These are phyloP conservation scores for Epichloe sp. DNA, from an alignment of 2,329 filamentous ascomycete genomes.

Conservation along the genomic window DNA sequence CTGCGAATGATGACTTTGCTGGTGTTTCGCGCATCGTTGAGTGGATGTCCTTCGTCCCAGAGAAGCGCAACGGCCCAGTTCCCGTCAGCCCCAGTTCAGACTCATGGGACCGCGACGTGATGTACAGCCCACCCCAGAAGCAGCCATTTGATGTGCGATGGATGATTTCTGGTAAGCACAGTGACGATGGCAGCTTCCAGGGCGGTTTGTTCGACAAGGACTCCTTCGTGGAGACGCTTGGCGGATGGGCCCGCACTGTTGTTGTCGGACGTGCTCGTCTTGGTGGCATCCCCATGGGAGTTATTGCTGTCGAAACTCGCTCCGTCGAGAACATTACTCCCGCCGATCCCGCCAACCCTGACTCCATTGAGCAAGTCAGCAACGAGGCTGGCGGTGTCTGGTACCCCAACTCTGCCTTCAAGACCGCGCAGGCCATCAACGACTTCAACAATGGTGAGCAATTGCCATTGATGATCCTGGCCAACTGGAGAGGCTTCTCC, in stretches of 20 bases:
- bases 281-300: constrained; percentile 94
- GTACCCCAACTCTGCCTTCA: constrained; percentile 99
- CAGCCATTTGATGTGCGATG: constrained; percentile 86
- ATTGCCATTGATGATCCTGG: constrained; percentile 94
- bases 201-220: constrained; percentile 90
- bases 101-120: constrained; percentile 83
- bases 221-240: constrained; percentile 93
- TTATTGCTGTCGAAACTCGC: constrained; percentile 92
- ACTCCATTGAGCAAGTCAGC: constrained; percentile 89
- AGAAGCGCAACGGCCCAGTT: constrained; percentile 84
- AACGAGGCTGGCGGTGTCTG: constrained; percentile 97
- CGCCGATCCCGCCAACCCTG: constrained; percentile 92
- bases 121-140: constrained; percentile 70
- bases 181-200: constrained; percentile 57
- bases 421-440: constrained; percentile 96
- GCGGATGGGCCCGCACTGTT: constrained; percentile 93
- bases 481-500: constrained; percentile 99
- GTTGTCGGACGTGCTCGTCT: constrained; percentile 93
- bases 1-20: constrained; percentile 91
- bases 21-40: constrained; percentile 96
- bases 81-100: constrained; percentile 83
- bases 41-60: constrained; percentile 95
- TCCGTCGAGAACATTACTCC: constrained; percentile 94
- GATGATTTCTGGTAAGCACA: constrained; percentile 79
- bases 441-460: constrained; percentile 99